Evolutionary conservation across 306 rosid genomes (phyloP), one percentile per base, ranked within the genome.

Genomic region (Cucumis melo): DNA sequence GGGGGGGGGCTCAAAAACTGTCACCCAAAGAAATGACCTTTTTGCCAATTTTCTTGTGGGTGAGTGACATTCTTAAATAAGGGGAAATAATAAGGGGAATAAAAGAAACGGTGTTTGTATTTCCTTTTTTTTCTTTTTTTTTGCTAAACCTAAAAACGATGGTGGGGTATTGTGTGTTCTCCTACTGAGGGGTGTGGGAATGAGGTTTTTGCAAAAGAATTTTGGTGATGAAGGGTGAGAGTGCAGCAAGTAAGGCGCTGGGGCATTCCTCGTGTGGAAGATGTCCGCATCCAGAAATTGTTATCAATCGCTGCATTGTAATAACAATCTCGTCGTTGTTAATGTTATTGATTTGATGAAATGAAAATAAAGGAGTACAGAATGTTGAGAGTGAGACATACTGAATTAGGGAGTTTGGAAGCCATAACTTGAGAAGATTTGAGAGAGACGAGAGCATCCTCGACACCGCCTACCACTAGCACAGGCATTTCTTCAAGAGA

Each of bases 211-310:
- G 78, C 67, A 84, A 66, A 62, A 60, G 41, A 60, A 89, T 86
- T 80, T 92, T 83, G 82, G 79, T 82, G 67, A 93, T 78, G 89
- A 93, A 93, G 61, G 98, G 98, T 66, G 87, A 80, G 59, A 91
- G 73, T 39, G 96, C 97, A 21, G 97, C 93, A 63, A 93, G 92
- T 72, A 93, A 82, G 67, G 98, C 96, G 82, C 92, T 91, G 1
- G 98, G 97, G 82, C 97, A 93, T 82, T 93, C 98, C 84, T 93
- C 98, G 51, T 91, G 98, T 8, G 98, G 98, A 54, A 93, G 96
- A 84, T 93, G 98, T 20, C 98, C 98, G 53, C 98, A 93, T 60
- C 96, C 96, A 6, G 97, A 91, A 80, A 93, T 86, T 10, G 89
- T 89, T 59, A 93, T 96, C 65, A 93, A 78, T 84, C 97, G 88